Base-by-base conservation (phyloP, 78 protist species). In the Dictyostelium purpureum region DNA sequence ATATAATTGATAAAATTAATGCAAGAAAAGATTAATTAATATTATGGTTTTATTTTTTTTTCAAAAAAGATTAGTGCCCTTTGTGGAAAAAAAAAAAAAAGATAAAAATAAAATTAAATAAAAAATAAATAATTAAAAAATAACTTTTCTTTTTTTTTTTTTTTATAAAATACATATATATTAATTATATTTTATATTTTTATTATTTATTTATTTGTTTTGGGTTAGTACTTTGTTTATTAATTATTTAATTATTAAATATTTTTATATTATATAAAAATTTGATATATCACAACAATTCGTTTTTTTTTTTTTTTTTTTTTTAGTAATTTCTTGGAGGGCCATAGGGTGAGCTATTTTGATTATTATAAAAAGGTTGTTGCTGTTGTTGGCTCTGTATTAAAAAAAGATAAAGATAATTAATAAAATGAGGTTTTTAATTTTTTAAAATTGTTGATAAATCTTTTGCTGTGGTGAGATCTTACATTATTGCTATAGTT, bases 1-100 rank as follows among this genome's bases (percentile, higher is more conserved):
- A 88, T 33, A 37, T 88, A 24, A 88, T 88, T 31, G 94, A 88
- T 63, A 88, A 88, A 56, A 88, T 88, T 14, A 88, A 88, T 59
- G 61, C 57, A 7, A 85, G 81, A 85, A 73, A 59, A 26, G 81
- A 85, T 73, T 42, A 37, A 18, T 67, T 37, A 40, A 67, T 57
- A 57, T 52, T 52, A 52, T 16, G 16, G 2, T 49, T 49, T 49
- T 49, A 2, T 49, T 49, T 49, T 7, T 49, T 49, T 49, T 49
- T 49, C 16, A 49, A 49, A 49, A 6, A 49, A 52, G 59, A 52
- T 21, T 56, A 16, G 19, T 24, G 24, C 9, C 33, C 65, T 24
- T 24, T 31, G 19, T 56, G 65, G 19, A 21, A 52, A 1, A 56
- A 24, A 56, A 56, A 56, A 56, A 56, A 56, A 56, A 56, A 56